Base-by-base conservation (phyloP, 2,329 filamentous ascomycete genomes). In the Cercospora sp. region DNA sequence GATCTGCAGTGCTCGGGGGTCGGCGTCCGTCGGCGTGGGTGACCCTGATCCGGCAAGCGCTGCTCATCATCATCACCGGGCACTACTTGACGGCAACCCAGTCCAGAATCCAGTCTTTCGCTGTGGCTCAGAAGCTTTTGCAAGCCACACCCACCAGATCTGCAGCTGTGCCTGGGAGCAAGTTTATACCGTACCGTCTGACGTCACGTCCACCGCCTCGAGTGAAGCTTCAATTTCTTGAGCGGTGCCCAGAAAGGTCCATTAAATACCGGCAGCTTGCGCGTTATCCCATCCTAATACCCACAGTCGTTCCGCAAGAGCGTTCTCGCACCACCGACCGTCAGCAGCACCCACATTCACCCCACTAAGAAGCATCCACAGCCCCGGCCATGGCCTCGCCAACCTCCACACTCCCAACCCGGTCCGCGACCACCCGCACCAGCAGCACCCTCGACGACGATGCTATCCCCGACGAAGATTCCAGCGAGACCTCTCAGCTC, bases 401-500 rank as follows among this genome's bases (percentile, higher is more conserved):
- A 18, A 69, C 66, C 36, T 60, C 70, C 36, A 65, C 70, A 30
- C 71, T 80, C 8, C 78, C 78, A 3, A 76, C 74, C 5, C 76
- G 78, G 42, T 72, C 75, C 6, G 63, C 63, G 1, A 79, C 77
- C 59, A 74, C 71, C 40, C 60, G 65, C 26, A 63, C 65, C 33
- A 67, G 42, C 61, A 66, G 68, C 48, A 78, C 73, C 67, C 80
- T 83, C 57, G 76, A 79, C 18, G 80, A 83, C 53, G 83, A 84
- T 68, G 82, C 82, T 6, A 76, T 84, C 40, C 81, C 82, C 4
- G 82, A 80, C 31, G 83, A 85, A 75, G 83, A 85, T 69, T 83
- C 80, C 64, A 82, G 80, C 71, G 82, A 84, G 76, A 78, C 80
- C 48, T 84, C 82, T 55, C 84, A 80, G 78, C 86, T 98, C 60